Base-by-base conservation (phyloP, 345 rosid genomes). In the Citrus unshiu region DNA sequence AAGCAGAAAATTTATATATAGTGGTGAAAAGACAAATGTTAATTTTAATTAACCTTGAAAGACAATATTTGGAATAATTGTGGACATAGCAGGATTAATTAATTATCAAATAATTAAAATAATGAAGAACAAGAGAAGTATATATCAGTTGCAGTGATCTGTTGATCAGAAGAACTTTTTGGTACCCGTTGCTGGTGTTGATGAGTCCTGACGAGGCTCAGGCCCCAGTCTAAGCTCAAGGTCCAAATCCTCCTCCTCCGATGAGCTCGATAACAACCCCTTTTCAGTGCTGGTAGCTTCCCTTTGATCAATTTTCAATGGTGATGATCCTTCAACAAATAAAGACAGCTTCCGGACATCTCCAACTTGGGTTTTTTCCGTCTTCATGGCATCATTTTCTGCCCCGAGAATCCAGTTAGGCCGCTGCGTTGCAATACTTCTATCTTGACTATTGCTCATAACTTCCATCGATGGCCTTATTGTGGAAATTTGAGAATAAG, bases 151-250 rank as follows among this genome's bases (percentile, higher is more conserved):
- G n/a, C 9, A 18, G 7, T 4, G 22, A 54, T 46, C 72, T 30
- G 30, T 21, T 70, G 77, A 68, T 57, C 83, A 88, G 71, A 88
- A 88, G 82, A 86, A 87, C 85, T 58, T 84, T 80, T 76, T 84
- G 61, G 87, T 86, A 69, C 83, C 81, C 69, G 51, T 58, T 19
- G 81, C 9, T 25, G 84, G 72, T 35, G 84, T 77, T 54, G 87
- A 75, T 43, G 87, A 75, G 16, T 84, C 82, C 12, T 68, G 75
- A 54, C 64, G 75, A 43, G 84, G 89, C 64, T 86, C 86, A 68
- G 82, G 81, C n/a, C 93, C 91, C 61, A 90, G 76, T 83, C 93
- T 84, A 30, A 90, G 91, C 84, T 90, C 93, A 37, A 90, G 88
- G 71, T 90, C 93, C 61, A 88, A 24, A 60, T 77, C 76, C n/a